Evolutionary conservation across 2,329 filamentous ascomycete genomes (phyloP).

Genomic region (Fusarium caatingaense): DNA sequence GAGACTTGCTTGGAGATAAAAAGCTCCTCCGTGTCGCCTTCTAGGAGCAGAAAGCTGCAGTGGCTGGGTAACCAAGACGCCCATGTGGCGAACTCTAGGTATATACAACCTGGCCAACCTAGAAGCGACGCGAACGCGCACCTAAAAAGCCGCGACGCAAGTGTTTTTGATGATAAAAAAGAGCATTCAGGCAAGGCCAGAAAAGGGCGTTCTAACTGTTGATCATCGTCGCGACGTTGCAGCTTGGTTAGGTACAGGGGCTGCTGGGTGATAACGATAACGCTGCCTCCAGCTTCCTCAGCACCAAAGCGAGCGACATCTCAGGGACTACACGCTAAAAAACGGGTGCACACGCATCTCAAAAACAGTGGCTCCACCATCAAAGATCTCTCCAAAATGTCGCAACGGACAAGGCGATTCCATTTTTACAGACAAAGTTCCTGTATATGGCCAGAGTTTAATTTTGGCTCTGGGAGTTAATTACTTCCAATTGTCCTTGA

Average conservation of each 20-base stretch:
- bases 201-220: slow-evolving; percentile 32
- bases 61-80: slow-evolving; percentile 36
- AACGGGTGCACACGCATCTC: slow-evolving; percentile 39
- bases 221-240: slow-evolving; percentile 38
- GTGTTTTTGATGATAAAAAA: slow-evolving; percentile 41
- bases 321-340: slow-evolving; percentile 42
- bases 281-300: slow-evolving; percentile 22
- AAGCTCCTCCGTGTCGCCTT: slow-evolving; percentile 39
- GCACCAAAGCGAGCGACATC: slow-evolving; percentile 37
- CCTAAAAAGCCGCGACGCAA: slow-evolving; percentile 5
- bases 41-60: slow-evolving; percentile 36
- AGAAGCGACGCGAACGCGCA: slow-evolving; percentile 38
- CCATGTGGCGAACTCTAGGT: slow-evolving; percentile 40
- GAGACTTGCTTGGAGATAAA: slow-evolving; percentile 42
- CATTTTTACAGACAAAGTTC: slow-evolving; percentile 35
- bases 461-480: slow-evolving; percentile 25
- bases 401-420: slow-evolving; percentile 31
- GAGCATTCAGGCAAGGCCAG: slow-evolving; percentile 38
- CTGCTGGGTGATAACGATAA: slow-evolving; percentile 36
- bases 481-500: slow-evolving; percentile 9
- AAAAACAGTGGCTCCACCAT: slow-evolving; percentile 40
- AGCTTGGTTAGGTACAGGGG: slow-evolving; percentile 40
- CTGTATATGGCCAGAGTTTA: slow-evolving; percentile 28
- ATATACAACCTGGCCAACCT: slow-evolving; percentile 40
- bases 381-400: slow-evolving; percentile 37